Percentiles rank a stretch among this genome's conserved stretches.
Conservation (phyloP, 2,329 filamentous ascomycete genomes). For the Penicillium sp. region DNA sequence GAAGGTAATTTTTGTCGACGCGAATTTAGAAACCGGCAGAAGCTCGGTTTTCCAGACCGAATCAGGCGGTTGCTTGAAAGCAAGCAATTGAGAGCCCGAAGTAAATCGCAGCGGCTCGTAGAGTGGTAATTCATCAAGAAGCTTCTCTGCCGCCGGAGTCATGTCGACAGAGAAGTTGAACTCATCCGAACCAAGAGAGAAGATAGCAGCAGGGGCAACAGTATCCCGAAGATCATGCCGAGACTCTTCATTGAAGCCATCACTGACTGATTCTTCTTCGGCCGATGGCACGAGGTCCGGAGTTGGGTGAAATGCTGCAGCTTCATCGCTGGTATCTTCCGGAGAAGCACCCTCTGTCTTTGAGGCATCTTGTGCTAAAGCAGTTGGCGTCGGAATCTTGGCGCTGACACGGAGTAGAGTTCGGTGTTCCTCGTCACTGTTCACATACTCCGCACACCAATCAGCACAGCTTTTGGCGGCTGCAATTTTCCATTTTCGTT, state of each 20-base stretch:
- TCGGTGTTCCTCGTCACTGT: slow-evolving; percentile 63
- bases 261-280: slow-evolving; percentile 59
- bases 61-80: slow-evolving; percentile 65
- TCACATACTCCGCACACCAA: slow-evolving; percentile 81
- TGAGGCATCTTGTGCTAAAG: slow-evolving; percentile 22
- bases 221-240: slow-evolving; percentile 45
- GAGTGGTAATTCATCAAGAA: slow-evolving; percentile 78
- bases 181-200: slow-evolving; percentile 78
- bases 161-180: slow-evolving; percentile 76
- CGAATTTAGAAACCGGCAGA: slow-evolving; percentile 82
- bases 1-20: slow-evolving; percentile 76
- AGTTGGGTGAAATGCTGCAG: slow-evolving; percentile 52
- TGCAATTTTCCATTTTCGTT: slow-evolving; percentile 88
- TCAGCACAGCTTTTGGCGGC: slow-evolving; percentile 77
- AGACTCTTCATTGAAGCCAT: slow-evolving; percentile 48
- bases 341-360: slow-evolving; percentile 34
- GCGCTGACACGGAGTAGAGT: slow-evolving; percentile 66
- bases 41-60: slow-evolving; percentile 74
- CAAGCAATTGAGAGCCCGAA: slow-evolving; percentile 58
- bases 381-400: slow-evolving; percentile 33
- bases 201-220: slow-evolving; percentile 72
- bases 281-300: slow-evolving; percentile 68
- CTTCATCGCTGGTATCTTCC: slow-evolving; percentile 33
- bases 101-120: slow-evolving; percentile 64
- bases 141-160: slow-evolving; percentile 72